Evolutionary conservation across 2,329 filamentous ascomycete genomes (phyloP).

Genomic region (Cladophialophora bantiana): DNA sequence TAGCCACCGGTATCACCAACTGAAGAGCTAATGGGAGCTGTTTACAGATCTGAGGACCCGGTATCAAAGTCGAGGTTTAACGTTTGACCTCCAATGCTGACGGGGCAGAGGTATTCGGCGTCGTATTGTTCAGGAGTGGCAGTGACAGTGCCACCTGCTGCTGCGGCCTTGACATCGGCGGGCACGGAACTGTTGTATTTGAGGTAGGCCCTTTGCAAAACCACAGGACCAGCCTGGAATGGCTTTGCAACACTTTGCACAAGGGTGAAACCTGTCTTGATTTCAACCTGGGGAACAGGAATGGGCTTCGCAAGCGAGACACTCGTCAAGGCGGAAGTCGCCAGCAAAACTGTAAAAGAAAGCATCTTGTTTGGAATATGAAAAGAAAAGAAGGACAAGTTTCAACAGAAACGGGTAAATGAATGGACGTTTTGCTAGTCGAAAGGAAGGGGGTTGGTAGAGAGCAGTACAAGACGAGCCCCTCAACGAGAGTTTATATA

Average conservation of each 20-base stretch:
- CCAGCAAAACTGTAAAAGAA: conserved; percentile 33
- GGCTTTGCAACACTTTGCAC: conserved; percentile 36
- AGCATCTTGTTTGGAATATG: conserved; percentile 29
- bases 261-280: conserved; percentile 38
- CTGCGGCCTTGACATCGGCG: conserved; percentile 31
- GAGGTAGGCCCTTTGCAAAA: conserved; percentile 34
- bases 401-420: conserved; percentile 16
- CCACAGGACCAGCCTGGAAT: conserved; percentile 35
- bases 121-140: conserved; percentile 60
- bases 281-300: conserved; percentile 20
- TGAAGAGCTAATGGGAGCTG: neutral
- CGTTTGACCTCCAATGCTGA: conserved; percentile 68
- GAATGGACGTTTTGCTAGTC: conserved; percentile 24
- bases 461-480: conserved; percentile 10
- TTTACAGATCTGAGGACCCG: conserved; percentile 70
- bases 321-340: conserved; percentile 31
- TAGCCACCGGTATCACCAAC: neutral
- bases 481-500: conserved; percentile 31
- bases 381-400: conserved; percentile 20
- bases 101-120: conserved; percentile 66
- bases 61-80: conserved; percentile 76
- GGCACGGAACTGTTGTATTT: conserved; percentile 39
- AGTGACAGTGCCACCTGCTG: conserved; percentile 37
- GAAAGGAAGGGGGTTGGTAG: conserved; percentile 30
- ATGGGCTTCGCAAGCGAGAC: conserved; percentile 33